Conservation (phyloP, 2,329 filamentous ascomycete genomes). For the Claviceps sp. region DNA sequence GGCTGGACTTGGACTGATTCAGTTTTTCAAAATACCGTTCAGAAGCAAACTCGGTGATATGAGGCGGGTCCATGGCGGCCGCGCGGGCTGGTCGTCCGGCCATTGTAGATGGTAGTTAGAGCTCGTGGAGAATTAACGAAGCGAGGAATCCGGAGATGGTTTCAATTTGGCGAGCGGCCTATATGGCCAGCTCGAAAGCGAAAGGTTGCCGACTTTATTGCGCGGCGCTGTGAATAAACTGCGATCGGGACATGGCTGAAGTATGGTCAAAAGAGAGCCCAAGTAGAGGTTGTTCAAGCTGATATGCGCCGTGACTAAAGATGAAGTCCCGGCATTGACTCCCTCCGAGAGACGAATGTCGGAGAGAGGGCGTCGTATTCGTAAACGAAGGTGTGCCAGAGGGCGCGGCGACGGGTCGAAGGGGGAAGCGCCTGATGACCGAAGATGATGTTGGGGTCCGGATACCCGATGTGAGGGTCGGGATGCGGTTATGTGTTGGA, state of each 20-base stretch:
- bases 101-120: slow-evolving; percentile 14
- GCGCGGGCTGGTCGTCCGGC: slow-evolving; percentile 17
- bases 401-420: neutral
- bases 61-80: slow-evolving; percentile 43
- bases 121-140: slow-evolving; percentile 4
- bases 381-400: neutral
- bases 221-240: slow-evolving; percentile 8
- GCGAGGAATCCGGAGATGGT: slow-evolving; percentile 10
- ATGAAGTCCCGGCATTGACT: neutral
- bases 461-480: neutral
- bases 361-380: neutral
- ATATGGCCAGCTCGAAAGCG: slow-evolving; percentile 15
- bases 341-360: neutral
- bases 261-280: neutral
- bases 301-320: neutral
- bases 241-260: slow-evolving; percentile 18
- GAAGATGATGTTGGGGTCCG: neutral
- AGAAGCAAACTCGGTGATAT: slow-evolving; percentile 54
- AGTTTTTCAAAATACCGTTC: slow-evolving; percentile 51
- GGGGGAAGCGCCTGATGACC: neutral
- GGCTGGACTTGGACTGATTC: slow-evolving; percentile 34
- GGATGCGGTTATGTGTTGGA: neutral
- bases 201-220: slow-evolving; percentile 20
- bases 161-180: slow-evolving; percentile 10
- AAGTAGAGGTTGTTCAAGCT: no score